Base-by-base conservation (phyloP, 1,139 yeast genomes). In the Groenewaldozyma auringiensis region DNA sequence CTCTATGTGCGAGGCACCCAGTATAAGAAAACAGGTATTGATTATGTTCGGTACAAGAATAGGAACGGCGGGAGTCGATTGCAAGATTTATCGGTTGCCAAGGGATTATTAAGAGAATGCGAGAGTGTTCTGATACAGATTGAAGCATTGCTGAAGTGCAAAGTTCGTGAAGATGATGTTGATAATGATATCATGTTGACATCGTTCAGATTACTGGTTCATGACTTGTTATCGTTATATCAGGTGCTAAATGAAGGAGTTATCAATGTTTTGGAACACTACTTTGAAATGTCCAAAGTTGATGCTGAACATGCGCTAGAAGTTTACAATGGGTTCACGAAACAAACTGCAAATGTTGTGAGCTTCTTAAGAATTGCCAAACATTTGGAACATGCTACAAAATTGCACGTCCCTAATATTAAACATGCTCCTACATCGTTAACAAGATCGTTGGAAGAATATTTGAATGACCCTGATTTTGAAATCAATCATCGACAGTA, bases 371-470 rank as follows among this genome's bases (percentile, higher is more conserved):
- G 94, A 56, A 81, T 84, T 17, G 98, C 97, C 3, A 89, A 92
- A 61, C 89, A 83, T 61, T 71, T 86, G 56, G 95, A 87, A 62
- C 78, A 81, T 59, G 79, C 92, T 2, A 87, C 97, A 1, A 88
- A 88, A 57, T 70, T 92, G 50, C 88, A 84, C 60, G 95, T 92
- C 27, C 98, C 98, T 22, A 89, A 95, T 13, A 89, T 92, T 50
- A 87, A 87, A 63, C 98, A 92, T 65, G 96, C 97, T 0, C 97
- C 97, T 13, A 89, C 96, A 1, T 94, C 95, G 22, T 74, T 92
- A 56, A 84, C 95, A 6, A 75, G 81, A 37, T 83, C 94, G 13
- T 73, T 92, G 47, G 94, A 87, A 60, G 96, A 89, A 56, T 94
- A 92, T 63, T 69, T 92, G 57, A 76, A 81, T 59, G 95, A 84